Base-by-base conservation (phyloP, 108 stramenopile species). In the Conticribra guillardii region DNA sequence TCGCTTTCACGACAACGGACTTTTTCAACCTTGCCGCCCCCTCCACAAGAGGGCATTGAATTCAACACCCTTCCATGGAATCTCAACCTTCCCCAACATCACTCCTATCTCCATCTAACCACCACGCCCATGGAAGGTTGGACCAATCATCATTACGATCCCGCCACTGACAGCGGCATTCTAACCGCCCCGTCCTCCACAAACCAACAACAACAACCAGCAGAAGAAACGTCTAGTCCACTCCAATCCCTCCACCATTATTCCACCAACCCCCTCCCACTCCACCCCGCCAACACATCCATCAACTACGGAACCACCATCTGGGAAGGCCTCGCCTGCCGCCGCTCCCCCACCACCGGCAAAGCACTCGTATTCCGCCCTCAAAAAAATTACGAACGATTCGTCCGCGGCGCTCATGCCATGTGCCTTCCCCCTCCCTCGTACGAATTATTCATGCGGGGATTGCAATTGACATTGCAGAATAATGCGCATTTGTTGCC, bases 261-360 rank as follows among this genome's bases (percentile, higher is more conserved):
- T 64, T 56, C 67, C 16, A 61, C 73, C 18, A 79, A 68, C 16
- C 74, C 81, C 15, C 80, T 93, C 31, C 80, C 75, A 0, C 32
- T 93, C 11, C 62, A 56, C 62, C 92, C 92, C 8, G 84, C 92
- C 1, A 88, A 85, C 5, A 89, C 89, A 14, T 87, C 86, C 8
- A 49, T 94, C 23, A 94, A 94, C 60, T 94, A 94, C 60, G 92
- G 92, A 51, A 89, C 89, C 14, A 91, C 89, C 28, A 78, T 94
- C 24, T 94, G 89, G 89, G 92, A 94, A 79, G 92, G 92, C n/a
- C 73, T 94, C 37, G 90, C 90, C 18, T 88, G 87, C 55, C 89
- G 79, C 58, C 87, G 92, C 19, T 77, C 67, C 26, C 74, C 79
- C 32, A 76, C 79, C 37, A 75, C 89, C 46, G 79, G 78, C 0